A percentile compares a stretch with the other conserved stretches of the same genome.
Conservation (phyloP, 768 basidiomycete genomes). For the Mycena epipterygia region DNA sequence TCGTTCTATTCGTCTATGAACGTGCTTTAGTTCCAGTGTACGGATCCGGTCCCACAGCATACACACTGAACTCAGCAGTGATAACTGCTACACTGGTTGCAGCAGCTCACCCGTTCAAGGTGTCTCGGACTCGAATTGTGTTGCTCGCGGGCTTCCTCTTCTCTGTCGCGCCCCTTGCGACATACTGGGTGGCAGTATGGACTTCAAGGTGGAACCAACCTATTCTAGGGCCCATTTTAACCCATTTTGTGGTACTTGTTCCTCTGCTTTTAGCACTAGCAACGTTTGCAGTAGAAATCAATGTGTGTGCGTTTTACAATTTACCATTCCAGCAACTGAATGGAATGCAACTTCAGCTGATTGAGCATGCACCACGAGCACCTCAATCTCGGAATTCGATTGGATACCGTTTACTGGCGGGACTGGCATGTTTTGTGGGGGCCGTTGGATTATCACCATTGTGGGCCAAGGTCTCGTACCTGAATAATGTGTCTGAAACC, state of each 20-base stretch:
- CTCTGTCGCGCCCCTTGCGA: conserved; percentile 68
- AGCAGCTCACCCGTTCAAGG: conserved; percentile 54
- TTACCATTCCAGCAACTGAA: background rate
- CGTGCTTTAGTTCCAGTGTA: conserved; percentile 79
- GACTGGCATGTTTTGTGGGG: conserved; percentile 12
- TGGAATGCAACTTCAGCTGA: conserved; percentile 34
- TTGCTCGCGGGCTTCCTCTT: conserved; percentile 57
- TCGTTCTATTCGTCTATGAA: conserved; percentile 73
- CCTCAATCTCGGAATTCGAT: background rate
- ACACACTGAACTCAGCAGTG: conserved; percentile 58
- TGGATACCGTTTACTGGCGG: conserved; percentile 22
- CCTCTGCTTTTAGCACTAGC: conserved; percentile 69
- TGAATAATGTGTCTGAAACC: conserved; percentile 53
- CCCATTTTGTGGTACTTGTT: conserved; percentile 68
- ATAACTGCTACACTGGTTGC: conserved; percentile 53
- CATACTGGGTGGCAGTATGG: conserved; percentile 75
- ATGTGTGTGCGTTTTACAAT: conserved; percentile 41
- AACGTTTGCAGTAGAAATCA: conserved; percentile 55
- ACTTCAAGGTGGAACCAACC: conserved; percentile 68
- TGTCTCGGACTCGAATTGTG: conserved; percentile 48
- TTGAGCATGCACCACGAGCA: conserved; percentile 41
- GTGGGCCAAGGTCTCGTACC: conserved; percentile 42
- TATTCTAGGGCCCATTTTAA: conserved; percentile 68
- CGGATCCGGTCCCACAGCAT: conserved; percentile 67
- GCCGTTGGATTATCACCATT: conserved; percentile 11